Evolutionary conservation across 2,329 filamentous ascomycete genomes (phyloP).

Genomic region (Exophiala xenobiotica): DNA sequence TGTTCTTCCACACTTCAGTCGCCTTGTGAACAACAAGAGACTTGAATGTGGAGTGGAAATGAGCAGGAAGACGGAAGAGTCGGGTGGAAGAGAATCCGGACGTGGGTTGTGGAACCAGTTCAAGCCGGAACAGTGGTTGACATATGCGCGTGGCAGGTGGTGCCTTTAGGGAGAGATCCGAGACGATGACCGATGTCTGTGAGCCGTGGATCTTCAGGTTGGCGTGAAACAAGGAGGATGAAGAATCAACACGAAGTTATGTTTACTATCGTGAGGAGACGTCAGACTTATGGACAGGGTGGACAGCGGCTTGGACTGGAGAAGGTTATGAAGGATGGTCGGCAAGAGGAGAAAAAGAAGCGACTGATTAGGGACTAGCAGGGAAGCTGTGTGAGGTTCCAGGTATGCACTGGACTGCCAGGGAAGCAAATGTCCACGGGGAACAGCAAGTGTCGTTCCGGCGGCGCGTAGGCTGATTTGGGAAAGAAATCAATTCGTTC

Average conservation of each 20-base stretch:
- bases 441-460: neutral
- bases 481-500: neutral
- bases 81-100: constrained; percentile 3
- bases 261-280: neutral
- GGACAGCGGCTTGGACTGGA: neutral
- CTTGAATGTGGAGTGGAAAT: neutral
- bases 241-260: neutral
- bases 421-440: neutral
- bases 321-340: neutral
- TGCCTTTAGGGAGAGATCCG: neutral
- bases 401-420: neutral
- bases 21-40: no score
- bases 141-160: constrained; percentile 1
- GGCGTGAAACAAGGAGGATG: neutral
- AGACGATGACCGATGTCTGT: neutral
- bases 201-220: constrained; percentile 2
- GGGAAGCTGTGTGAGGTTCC: neutral
- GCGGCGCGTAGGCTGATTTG: neutral
- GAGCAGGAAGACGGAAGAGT: constrained; percentile 2
- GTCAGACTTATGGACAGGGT: neutral
- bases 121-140: neutral
- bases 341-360: constrained; percentile 1
- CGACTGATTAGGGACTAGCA: constrained; percentile 1
- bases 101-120: constrained; percentile 2
- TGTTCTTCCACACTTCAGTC: no score